Percentiles rank a stretch among this genome's conserved stretches.
Conservation (phyloP, 1,139 yeast species). For the Yamadazyma aaseri region DNA sequence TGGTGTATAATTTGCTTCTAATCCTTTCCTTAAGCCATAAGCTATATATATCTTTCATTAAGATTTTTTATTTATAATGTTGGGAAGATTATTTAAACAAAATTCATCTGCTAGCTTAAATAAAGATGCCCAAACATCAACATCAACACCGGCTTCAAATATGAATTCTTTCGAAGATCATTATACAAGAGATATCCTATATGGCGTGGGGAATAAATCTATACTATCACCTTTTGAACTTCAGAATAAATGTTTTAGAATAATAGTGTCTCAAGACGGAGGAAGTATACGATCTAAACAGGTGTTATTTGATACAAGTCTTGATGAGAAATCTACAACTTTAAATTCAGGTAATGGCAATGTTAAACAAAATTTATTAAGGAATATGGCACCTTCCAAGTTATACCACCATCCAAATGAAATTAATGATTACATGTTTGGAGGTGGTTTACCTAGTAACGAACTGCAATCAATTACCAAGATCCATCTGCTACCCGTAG, state of each 20-base stretch:
- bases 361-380: constrained; percentile 7
- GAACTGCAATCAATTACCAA: constrained; percentile 48
- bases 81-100: constrained; percentile 31
- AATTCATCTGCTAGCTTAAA: constrained; percentile 15
- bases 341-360: neutral
- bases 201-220: constrained; percentile 37
- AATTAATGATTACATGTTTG: constrained; percentile 53
- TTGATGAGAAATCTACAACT: constrained; percentile 14
- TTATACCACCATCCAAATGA: constrained; percentile 43
- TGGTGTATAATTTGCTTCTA: no score
- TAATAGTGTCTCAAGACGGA: constrained; percentile 53
- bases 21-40: no score
- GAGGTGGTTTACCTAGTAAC: constrained; percentile 53
- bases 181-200: constrained; percentile 42
- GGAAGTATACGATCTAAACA: constrained; percentile 50
- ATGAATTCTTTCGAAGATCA: constrained; percentile 37
- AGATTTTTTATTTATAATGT: constrained; percentile 19
- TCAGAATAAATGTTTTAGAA: constrained; percentile 37
- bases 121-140: constrained; percentile 13
- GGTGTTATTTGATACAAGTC: constrained; percentile 46
- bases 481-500: constrained; percentile 46
- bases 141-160: constrained; percentile 17
- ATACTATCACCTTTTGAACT: constrained; percentile 31
- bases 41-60: no score
- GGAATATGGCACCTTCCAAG: constrained; percentile 22